phyloP scores from a whole-genome alignment of 2,329 filamentous ascomycete genomes.

The Pseudocercospora vitis region DNA sequence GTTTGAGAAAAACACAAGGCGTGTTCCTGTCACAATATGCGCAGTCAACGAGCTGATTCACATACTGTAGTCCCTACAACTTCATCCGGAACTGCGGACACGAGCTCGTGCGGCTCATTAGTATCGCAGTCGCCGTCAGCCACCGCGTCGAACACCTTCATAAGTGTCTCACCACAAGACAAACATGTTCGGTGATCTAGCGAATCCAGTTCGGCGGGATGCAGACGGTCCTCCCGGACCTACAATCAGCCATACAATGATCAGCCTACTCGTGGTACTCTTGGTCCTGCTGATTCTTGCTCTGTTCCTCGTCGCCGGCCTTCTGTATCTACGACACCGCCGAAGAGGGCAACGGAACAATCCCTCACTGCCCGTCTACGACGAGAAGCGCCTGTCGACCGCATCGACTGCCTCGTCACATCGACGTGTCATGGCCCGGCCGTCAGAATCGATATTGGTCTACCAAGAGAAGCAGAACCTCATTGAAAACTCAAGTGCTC shows the following conservation, averaged over 20 bases:
- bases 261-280: conserved; percentile 77
- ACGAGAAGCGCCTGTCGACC: conserved; percentile 56
- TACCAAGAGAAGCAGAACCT: conserved; percentile 78
- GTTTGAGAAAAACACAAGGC: neutral
- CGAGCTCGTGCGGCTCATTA: neutral
- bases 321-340: conserved; percentile 72
- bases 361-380: conserved; percentile 67
- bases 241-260: conserved; percentile 60
- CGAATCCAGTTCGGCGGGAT: conserved; percentile 53
- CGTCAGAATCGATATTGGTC: conserved; percentile 67
- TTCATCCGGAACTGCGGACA: conserved; percentile 1
- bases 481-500: conserved; percentile 71
- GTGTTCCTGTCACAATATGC: neutral
- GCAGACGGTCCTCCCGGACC: conserved; percentile 39
- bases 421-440: conserved; percentile 58
- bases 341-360: conserved; percentile 50
- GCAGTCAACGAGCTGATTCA: conserved; percentile 1
- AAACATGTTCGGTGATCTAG: conserved; percentile 42
- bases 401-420: conserved; percentile 48
- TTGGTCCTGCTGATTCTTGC: conserved; percentile 74
- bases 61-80: conserved; percentile 3
- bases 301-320: conserved; percentile 64
- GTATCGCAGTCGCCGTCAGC: neutral
- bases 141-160: neutral
- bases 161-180: neutral